A percentile compares a stretch with the other conserved stretches of the same genome.
phyloP scores from a whole-genome alignment of 257 asterid species.

The Linaria vulgaris region DNA sequence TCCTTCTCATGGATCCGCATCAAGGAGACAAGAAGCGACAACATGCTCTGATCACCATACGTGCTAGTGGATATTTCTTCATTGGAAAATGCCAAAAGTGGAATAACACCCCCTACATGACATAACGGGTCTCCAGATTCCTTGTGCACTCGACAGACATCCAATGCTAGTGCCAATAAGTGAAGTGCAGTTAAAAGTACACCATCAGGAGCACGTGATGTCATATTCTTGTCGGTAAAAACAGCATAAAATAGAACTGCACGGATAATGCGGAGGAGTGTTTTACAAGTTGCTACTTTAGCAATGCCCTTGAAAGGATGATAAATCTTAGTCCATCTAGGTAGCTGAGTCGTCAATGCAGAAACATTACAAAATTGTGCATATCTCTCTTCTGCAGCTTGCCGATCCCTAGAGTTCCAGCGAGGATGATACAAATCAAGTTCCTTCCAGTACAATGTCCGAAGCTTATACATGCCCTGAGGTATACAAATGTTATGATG shows the following conservation, averaged over 20 bases:
- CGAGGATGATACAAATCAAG: conserved; percentile 94
- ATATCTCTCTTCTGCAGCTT: conserved; percentile 89
- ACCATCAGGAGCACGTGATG: conserved; percentile 80
- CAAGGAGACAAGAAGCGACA: conserved; percentile 85
- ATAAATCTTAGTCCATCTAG: conserved; percentile 79
- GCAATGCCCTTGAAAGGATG: conserved; percentile 81
- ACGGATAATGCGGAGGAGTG: conserved; percentile 68
- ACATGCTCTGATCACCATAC: conserved; percentile 76
- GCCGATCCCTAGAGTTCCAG: conserved; percentile 83
- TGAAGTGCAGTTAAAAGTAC: conserved; percentile 79
- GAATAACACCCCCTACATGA: conserved; percentile 53
- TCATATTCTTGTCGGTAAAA: conserved; percentile 47
- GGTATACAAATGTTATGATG: conserved; percentile 27
- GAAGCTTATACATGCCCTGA: conserved; percentile 88
- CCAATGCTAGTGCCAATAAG: conserved; percentile 75
- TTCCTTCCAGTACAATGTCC: conserved; percentile 69
- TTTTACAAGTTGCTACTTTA: conserved; percentile 79
- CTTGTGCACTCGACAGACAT: conserved; percentile 62
- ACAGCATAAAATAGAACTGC: conserved; percentile 80
- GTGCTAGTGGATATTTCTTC: conserved; percentile 60
- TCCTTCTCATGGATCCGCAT: conserved; percentile 71
- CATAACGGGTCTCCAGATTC: conserved; percentile 51
- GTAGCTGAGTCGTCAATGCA: conserved; percentile 78
- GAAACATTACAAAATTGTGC: conserved; percentile 71
- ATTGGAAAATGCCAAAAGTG: conserved; percentile 66